Base-by-base conservation (phyloP, 495 filamentous ascomycete genomes). In the Lasiosphaeria ovina region DNA sequence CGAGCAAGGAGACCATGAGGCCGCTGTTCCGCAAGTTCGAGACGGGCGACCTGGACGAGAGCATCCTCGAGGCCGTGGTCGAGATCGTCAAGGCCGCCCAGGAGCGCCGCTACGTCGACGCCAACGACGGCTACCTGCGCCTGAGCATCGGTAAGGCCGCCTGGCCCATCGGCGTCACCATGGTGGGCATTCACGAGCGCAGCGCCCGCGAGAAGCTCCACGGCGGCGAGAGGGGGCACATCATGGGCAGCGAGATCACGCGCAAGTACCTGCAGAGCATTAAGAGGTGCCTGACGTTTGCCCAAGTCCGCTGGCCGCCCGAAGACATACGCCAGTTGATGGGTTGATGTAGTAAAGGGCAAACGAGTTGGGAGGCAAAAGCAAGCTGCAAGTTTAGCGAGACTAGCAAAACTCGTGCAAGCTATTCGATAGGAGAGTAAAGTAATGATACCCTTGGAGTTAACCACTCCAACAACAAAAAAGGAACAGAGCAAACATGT, bases 161-260 rank as follows among this genome's bases (percentile, higher is more conserved):
- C 31, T 98, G 94, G 94, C 94, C 94, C 34, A 98, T 98, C 71
- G 94, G 94, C 76, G 94, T 98, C 35, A 98, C 94, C 66, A 97
- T 98, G 94, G 94, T 98, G 63, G 94, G 94, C 80, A 98, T 98
- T 69, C 94, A 98, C 84, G 94, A 98, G 77, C 86, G 94, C 62
- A 91, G 87, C 50, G 93, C 94, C 6, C 84, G 94, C 42, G 94
- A 98, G 76, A 98, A 98, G 76, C 79, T 98, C 51, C 93, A 98
- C 69, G 84, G 93, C 72, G 92, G 90, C 64, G 88, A 92, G 69
- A 84, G 91, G 62, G 94, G 93, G 6, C 95, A 98, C 74, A 96
- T 98, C 68, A 91, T 98, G 85, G 92, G 91, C 61, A 93, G 98
- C 71, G 94, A 98, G 77, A 83, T 87, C 35, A 98, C 94, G 52